Evolutionary conservation across 2,329 filamentous ascomycete species (phyloP), one percentile per base, ranked within the genome.

Genomic region (Xylariaceae sp.): DNA sequence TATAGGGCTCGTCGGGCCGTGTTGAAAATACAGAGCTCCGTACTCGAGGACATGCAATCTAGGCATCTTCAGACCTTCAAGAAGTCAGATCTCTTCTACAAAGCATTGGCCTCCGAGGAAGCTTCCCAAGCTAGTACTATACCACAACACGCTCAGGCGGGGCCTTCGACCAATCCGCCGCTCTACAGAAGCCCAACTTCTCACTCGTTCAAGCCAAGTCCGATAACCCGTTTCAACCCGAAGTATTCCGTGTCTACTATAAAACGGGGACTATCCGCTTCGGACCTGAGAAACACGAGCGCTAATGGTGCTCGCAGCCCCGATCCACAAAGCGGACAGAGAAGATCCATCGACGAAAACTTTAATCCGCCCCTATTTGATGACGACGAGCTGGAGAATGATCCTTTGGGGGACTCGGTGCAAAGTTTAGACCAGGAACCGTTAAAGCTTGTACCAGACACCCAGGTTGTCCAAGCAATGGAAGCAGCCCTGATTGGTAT

Each of bases 61-160:
- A 84, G 82, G 11, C 85, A 96, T 70, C 94, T 94, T 64, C 86
- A 88, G 15, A 85, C 84, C 17, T 99, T 99, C 77, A 96, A 92
- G 70, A 89, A 87, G 66, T 96, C 94, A 0, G 94, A 97, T 70
- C 75, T 99, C 0, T 99, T 92, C 72, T 97, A 94, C 78, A 99
- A 99, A 73, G 97, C 92, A 71, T 80, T 99, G 1, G 91, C 93
- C 6, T 89, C 93, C 10, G 90, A 96, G 68, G 92, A 96, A 74
- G 81, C 84, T 48, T 79, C 82, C 1, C 79, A 73, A 56, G 78
- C 70, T 53, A 65, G 58, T 45, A 17, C 65, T 57, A 49, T 58
- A 23, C 62, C 53, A 59, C 68, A 48, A 34, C 68, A 55, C 49
- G 58, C 54, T 42, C 64, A 60, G 42, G 65, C 67, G 37, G 69